Evolutionary conservation across 2,329 filamentous ascomycete genomes (phyloP), one percentile per base, ranked within the genome.

Genomic region (Boeremia exigua): DNA sequence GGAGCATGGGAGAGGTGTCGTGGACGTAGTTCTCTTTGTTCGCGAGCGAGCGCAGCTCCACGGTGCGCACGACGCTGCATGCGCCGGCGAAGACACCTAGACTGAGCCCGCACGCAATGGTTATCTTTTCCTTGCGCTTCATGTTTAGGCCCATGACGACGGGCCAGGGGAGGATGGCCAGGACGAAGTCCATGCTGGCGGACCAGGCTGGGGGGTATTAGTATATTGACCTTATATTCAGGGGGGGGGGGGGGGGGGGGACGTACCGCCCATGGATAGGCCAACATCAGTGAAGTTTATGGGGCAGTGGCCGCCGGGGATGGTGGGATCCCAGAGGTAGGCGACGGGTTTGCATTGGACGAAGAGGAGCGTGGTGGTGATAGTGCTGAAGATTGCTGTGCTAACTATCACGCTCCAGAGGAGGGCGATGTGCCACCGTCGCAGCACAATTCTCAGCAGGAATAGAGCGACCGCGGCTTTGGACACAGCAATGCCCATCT

Each of bases 131-230:
- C 52, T 71, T 73, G 40, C 62, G 63, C 58, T 72, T 73, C 70
- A 74, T 74, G 47, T 73, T 70, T 2, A 74, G 60, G 4, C 66
- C 61, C 65, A 72, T 66, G 23, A 73, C 61, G 8, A 73, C 62
- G 17, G 68, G 66, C 69, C 72, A 74, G 9, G 71, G 71, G 11
- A 74, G 64, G 17, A 73, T 60, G n/a, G 71, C 72, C 29, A 74
- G 65, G 36, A 72, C 66, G 40, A 74, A 74, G 47, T 74, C 72
- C 65, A 73, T 71, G 7, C 65, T 45, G 28, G 70, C 70, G 7
- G 70, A 71, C 69, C 70, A 73, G 30, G 69, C 65, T 65, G 33
- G 8, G 8, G 5, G 2, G 7, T 6, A 38, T 66, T 44, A 66
- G 62, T 44, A 9, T 14, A 9, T 6, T 10, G n/a, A n/a, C n/a